Conservation (phyloP, 306 rosid genomes). For the Ammopiptanthus mongolicus region DNA sequence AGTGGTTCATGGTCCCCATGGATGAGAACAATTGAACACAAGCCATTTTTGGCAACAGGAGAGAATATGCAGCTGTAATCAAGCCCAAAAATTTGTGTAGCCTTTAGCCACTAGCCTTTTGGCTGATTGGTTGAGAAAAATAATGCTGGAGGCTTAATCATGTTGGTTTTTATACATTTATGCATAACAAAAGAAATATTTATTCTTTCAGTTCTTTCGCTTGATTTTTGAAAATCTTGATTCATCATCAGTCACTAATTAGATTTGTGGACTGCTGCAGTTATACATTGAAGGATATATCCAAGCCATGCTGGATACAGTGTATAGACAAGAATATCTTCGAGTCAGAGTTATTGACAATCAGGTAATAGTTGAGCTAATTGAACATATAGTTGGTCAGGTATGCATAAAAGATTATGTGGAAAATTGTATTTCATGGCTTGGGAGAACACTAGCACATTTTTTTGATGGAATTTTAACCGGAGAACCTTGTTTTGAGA, state of each 20-base stretch:
- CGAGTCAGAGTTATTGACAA: slow-evolving; percentile 83
- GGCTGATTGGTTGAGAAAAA: not conserved
- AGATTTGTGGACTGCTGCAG: slow-evolving; percentile 50
- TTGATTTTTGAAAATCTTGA: slow-evolving; percentile 10
- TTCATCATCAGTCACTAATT: slow-evolving; percentile 6
- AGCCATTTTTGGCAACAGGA: too few species aligned
- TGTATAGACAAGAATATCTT: slow-evolving; percentile 86
- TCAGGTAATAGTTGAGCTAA: slow-evolving; percentile 50
- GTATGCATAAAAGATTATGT: not conserved
- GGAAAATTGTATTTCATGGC: slow-evolving; percentile 11
- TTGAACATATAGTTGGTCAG: slow-evolving; percentile 10
- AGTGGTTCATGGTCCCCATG: too few species aligned
- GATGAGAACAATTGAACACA: too few species aligned
- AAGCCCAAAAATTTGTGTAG: not conserved
- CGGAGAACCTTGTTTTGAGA: slow-evolving; percentile 8
- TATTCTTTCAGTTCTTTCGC: not conserved
- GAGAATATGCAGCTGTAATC: not conserved
- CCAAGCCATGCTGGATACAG: slow-evolving; percentile 94
- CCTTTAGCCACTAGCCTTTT: not conserved
- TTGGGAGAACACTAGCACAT: not conserved
- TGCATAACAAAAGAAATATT: not conserved
- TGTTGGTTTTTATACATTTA: not conserved
- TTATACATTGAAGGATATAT: slow-evolving; percentile 94
- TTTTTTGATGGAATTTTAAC: not conserved
- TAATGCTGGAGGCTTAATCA: not conserved